Percentiles rank a stretch among this genome's conserved stretches.
phyloP scores from a whole-genome alignment of 2,329 filamentous ascomycete species.

The Colletotrichum plurivorum region DNA sequence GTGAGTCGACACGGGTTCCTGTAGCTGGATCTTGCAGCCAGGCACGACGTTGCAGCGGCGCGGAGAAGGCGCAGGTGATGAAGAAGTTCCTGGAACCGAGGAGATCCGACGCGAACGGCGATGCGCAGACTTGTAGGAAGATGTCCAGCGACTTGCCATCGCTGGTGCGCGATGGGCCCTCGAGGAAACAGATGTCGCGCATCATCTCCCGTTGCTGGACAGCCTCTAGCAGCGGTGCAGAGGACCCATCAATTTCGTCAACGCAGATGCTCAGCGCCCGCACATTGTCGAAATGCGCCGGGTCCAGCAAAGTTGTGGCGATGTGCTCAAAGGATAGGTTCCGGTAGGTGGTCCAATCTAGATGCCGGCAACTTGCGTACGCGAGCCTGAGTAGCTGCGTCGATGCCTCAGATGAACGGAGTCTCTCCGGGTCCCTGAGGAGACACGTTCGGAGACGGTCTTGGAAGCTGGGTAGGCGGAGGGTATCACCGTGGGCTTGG shows the following conservation, averaged over 20 bases:
- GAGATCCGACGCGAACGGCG: neutral
- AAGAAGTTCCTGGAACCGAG: neutral
- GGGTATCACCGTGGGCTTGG: neutral
- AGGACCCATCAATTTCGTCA: neutral
- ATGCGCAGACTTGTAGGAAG: conserved; percentile 6
- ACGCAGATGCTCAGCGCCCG: conserved; percentile 20
- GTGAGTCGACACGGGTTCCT: neutral
- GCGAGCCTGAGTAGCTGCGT: conserved; percentile 24
- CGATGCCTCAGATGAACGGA: neutral
- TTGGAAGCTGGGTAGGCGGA: conserved; percentile 14
- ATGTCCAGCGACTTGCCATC: conserved; percentile 11
- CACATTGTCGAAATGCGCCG: neutral
- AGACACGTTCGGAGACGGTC: neutral
- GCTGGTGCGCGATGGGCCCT: neutral
- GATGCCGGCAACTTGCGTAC: conserved; percentile 1
- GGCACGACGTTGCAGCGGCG: neutral
- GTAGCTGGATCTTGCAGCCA: neutral
- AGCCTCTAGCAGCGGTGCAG: conserved; percentile 1
- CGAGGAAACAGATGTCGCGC: conserved; percentile 15
- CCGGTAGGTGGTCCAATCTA: conserved; percentile 12
- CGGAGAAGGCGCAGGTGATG: conserved; percentile 24
- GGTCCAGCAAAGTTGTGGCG: neutral
- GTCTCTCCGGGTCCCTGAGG: neutral
- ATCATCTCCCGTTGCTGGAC: conserved; percentile 1
- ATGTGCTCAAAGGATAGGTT: conserved; percentile 7